phyloP scores from a whole-genome alignment of 225 moss, liverwort and hornwort species.

The Lunularia cruciata region DNA sequence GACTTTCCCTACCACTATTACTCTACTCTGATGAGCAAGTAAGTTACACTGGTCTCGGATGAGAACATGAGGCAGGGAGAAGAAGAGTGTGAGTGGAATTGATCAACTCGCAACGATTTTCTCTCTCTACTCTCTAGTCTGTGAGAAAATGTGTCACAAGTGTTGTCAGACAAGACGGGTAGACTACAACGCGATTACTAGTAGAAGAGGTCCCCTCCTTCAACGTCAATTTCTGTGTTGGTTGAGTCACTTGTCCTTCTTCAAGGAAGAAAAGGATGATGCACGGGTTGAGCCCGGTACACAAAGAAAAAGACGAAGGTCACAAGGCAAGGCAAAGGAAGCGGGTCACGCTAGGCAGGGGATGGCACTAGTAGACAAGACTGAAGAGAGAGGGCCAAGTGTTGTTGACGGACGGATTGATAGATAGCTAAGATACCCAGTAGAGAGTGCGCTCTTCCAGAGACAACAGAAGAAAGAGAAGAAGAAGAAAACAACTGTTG shows the following conservation, averaged over 20 bases:
- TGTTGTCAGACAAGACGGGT: conserved; percentile 10
- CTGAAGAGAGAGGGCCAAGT: not conserved
- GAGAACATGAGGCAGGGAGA: too few species aligned
- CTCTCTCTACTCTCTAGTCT: conserved; percentile 3
- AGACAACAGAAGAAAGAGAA: too few species aligned
- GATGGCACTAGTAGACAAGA: conserved; percentile 14
- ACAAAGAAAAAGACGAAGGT: conserved; percentile 7
- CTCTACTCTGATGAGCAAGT: too few species aligned
- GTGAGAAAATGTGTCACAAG: not conserved
- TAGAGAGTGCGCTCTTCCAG: too few species aligned
- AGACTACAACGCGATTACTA: not conserved
- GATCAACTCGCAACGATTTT: not conserved
- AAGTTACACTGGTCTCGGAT: too few species aligned
- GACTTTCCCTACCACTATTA: too few species aligned
- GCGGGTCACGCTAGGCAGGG: conserved; percentile 18
- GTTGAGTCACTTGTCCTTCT: not conserved
- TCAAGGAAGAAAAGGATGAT: not conserved
- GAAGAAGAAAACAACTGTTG: too few species aligned
- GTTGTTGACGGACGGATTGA: not conserved
- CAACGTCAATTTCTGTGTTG: too few species aligned
- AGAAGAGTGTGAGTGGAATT: not conserved
- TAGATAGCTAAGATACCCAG: too few species aligned
- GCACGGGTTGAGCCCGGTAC: not conserved
- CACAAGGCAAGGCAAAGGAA: conserved; percentile 17
- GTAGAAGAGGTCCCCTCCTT: not conserved